phyloP scores from a whole-genome alignment of 2,329 filamentous ascomycete genomes.

The Tolypocladium endophyticum region DNA sequence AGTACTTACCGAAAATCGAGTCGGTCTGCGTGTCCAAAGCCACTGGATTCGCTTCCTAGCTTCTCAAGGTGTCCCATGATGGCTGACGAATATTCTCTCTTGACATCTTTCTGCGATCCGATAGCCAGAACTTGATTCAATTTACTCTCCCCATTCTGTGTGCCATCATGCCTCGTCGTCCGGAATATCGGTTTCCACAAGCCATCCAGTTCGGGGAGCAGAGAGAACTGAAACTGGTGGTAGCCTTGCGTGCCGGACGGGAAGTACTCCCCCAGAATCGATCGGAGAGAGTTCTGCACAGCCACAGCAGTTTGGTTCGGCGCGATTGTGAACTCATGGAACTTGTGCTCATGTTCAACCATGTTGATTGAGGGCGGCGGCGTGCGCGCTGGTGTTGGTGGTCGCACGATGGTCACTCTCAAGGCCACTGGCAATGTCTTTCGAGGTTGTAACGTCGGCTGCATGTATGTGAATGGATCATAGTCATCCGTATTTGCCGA shows the following conservation, averaged over 20 bases:
- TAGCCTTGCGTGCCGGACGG: slow-evolving; percentile 35
- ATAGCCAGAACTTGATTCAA: slow-evolving; percentile 51
- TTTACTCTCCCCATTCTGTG: slow-evolving; percentile 19
- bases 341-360: slow-evolving; percentile 22
- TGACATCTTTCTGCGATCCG: slow-evolving; percentile 44
- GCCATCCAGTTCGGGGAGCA: slow-evolving; percentile 36
- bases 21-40: slow-evolving; percentile 40
- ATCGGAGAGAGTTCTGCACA: slow-evolving; percentile 47
- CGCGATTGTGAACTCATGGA: slow-evolving; percentile 33
- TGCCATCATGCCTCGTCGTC: slow-evolving; percentile 19
- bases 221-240: slow-evolving; percentile 34
- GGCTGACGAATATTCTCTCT: slow-evolving; percentile 34
- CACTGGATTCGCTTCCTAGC: slow-evolving; percentile 39
- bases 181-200: slow-evolving; percentile 44
- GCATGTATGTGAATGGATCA: slow-evolving; percentile 32
- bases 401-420: slow-evolving; percentile 18
- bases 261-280: slow-evolving; percentile 40
- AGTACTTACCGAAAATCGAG: slow-evolving; percentile 46
- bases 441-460: slow-evolving; percentile 12
- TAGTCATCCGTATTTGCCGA: slow-evolving; percentile 25
- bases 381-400: slow-evolving; percentile 33
- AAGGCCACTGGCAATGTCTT: slow-evolving; percentile 10
- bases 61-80: slow-evolving; percentile 44
- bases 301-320: slow-evolving; percentile 36
- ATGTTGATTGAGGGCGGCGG: slow-evolving; percentile 20